Evolutionary conservation across 2,329 filamentous ascomycete genomes (phyloP), one percentile per base, ranked within the genome.

Genomic region (Penicillium sp.): DNA sequence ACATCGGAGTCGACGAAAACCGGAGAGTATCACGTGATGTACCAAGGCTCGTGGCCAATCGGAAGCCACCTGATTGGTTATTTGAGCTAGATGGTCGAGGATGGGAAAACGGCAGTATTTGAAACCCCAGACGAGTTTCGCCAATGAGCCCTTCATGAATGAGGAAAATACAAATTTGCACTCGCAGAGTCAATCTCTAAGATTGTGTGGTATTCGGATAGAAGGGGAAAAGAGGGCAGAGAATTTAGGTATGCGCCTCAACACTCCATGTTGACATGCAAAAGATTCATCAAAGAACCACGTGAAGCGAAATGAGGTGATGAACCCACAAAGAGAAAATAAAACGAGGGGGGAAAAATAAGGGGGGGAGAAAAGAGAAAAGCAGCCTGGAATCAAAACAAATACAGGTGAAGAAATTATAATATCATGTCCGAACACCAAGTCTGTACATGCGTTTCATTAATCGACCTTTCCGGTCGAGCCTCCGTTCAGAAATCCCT

Each of bases 401-500:
- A 50, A 55, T 57, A 57, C 54, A 56, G 47, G 36, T 46, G 55
- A 58, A 54, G 56, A 59, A 52, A 59, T 52, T 55, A 54, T 51
- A 54, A 51, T 48, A 43, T 45, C 52, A 46, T 51, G 54, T 47
- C 58, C 54, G 59, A 64, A 58, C 52, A 60, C 55, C 54, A 39
- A 59, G 62, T 55, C 59, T 65, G 56, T 65, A 66, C 62, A 66
- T 59, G 53, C 51, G 46, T 53, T 49, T 56, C 53, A 57, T 67
- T 61, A 76, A 62, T 76, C 73, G 40, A 73, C 73, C 58, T 76
- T 76, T 44, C 71, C 73, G 24, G 69, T 69, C 26, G 64, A 60
- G 37, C 65, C 66, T 43, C 68, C 68, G 48, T 67, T 70, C 56
- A 76, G 56, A 35, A 74, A 51, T 27, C 73, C 71, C 53, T 75